Percentiles rank a stretch among this genome's conserved stretches.
Conservation (phyloP, 352 stramenopile genomes). For the Globisporangium rhizosaccharum region DNA sequence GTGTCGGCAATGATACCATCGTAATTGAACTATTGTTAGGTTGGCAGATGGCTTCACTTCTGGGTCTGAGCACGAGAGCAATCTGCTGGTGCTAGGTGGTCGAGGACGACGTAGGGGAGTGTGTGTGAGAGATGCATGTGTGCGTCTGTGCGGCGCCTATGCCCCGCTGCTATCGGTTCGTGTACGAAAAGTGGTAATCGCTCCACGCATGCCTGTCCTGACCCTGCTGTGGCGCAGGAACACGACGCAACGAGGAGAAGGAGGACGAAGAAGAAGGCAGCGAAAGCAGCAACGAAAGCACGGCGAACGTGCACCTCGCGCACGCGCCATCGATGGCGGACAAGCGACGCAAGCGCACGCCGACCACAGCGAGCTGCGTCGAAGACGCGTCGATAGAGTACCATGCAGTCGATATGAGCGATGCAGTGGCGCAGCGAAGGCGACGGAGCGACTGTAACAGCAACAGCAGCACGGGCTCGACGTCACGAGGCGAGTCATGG, state of each 20-base stretch:
- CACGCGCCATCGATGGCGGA: conserved; percentile 26
- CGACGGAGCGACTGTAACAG: conserved; percentile 22
- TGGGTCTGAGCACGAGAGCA: neutral
- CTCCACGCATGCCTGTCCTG: neutral
- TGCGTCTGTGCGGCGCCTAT: no score
- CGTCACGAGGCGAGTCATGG: conserved; percentile 43
- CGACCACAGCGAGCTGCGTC: conserved; percentile 15
- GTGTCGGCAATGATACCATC: no score
- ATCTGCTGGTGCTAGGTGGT: neutral
- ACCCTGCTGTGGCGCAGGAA: neutral
- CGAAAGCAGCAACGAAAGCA: neutral
- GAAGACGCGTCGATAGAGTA: conserved; percentile 28
- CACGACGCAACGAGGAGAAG: neutral
- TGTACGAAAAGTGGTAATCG: no score
- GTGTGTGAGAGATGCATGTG: no score
- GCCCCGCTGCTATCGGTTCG: no score
- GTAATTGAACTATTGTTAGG: neutral
- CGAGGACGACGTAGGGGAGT: conserved; percentile 2
- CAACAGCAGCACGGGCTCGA: conserved; percentile 14
- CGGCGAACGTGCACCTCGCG: conserved; percentile 9
- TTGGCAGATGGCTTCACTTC: neutral
- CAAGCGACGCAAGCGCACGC: conserved; percentile 31
- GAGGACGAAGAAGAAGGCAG: neutral
- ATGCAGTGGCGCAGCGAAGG: conserved; percentile 2
- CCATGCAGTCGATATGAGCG: conserved; percentile 27